These are phyloP conservation scores for Trichoderma parareesei DNA, from an alignment of 495 filamentous ascomycete genomes.

Conservation along the genomic window DNA sequence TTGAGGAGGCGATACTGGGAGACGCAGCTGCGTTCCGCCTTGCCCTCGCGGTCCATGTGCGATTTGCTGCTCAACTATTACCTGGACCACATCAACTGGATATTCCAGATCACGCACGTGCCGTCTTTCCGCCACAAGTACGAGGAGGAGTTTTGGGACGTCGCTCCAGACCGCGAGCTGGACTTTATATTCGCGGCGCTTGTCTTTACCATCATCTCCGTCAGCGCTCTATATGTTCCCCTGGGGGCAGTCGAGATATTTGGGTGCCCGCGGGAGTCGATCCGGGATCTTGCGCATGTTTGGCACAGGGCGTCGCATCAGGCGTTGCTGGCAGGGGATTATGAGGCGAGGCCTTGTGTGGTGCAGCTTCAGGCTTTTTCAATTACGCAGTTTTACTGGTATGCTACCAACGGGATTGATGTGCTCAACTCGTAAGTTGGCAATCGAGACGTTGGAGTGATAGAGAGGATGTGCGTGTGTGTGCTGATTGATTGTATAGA, in stretches of 20 bases:
- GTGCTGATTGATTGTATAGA: not conserved
- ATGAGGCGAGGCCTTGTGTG: not conserved
- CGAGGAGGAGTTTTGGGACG: not conserved
- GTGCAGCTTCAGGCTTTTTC: conserved; percentile 1
- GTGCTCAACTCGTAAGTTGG: not conserved
- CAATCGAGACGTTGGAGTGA: not conserved
- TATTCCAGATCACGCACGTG: conserved; percentile 7
- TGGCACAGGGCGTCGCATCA: not conserved
- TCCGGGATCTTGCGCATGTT: conserved; percentile 1
- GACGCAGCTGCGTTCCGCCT: conserved; percentile 1
- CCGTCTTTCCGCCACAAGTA: not conserved
- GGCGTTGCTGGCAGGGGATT: not conserved
- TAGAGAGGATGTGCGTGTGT: not conserved
- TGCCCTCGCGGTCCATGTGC: not conserved
- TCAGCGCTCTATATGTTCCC: not conserved
- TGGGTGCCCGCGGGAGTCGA: not conserved
- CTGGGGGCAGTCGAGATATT: not conserved
- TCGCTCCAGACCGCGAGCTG: not conserved
- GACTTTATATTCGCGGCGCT: not conserved
- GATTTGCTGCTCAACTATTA: conserved; percentile 6
- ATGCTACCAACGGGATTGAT: not conserved
- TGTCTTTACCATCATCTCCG: not conserved
- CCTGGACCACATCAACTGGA: conserved; percentile 3
- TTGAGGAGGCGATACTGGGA: not conserved
- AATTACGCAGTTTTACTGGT: conserved; percentile 6